Evolutionary conservation across 352 stramenopile genomes (phyloP), one percentile per base, ranked within the genome.

Genomic region (Globisporangium cystogenes): DNA sequence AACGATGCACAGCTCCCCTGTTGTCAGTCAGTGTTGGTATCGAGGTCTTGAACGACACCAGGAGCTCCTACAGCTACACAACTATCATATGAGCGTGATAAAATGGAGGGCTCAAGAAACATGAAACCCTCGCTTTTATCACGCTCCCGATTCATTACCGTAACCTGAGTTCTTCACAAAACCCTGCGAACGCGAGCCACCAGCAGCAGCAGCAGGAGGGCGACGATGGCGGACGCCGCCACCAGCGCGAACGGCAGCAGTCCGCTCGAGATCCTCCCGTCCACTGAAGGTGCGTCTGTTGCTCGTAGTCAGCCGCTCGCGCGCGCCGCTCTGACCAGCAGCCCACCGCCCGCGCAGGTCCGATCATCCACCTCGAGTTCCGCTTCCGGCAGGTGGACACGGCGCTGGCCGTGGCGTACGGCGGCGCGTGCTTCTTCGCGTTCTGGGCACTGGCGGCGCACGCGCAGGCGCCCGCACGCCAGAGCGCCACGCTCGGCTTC

Each of bases 401-500:
- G 3, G 68, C 87, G 23, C 68, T 93, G 16, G 82, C 77, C 0
- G 60, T 93, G 12, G 74, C 74, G 7, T 93, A 93, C 70, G 82
- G 74, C 1, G 74, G 67, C 33, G 82, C 79, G 40, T 88, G 75
- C 58, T 86, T 93, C 54, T 87, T 93, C 51, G 76, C 79, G 26
- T 87, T 90, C 57, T 93, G 77, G 77, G 80, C 79, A 8, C 83
- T 93, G 41, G 67, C 65, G 14, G 86, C 85, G 66, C 82, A 93
- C 53, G 68, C 67, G 23, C 77, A 86, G 54, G 75, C 65, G 29
- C 66, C 75, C 10, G 64, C 65, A 29, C 64, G 73, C 11, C 77
- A 93, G 49, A 61, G 72, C 24, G 79, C 79, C 18, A 93, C 82
- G 26, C 72, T 90, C n/a, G 79, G 79, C 18, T 93, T 93, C 62